Evolutionary conservation across 75 land plant genomes (phyloP).

Genomic region (Ceratopteris richardii): DNA sequence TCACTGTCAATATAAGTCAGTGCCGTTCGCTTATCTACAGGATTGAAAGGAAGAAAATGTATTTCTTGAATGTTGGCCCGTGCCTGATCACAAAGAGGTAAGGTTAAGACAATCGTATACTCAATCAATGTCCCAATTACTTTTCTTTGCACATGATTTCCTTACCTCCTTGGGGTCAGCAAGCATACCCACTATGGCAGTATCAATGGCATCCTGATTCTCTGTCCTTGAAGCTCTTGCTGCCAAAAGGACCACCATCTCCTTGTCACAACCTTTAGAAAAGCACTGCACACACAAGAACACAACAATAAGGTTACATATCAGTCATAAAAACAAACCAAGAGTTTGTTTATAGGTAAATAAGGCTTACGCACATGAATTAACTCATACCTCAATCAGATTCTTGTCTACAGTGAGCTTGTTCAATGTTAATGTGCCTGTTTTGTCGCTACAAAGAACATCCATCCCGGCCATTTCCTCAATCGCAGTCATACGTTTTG

Average conservation of each 20-base stretch:
- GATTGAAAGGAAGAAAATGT: constrained; percentile 87
- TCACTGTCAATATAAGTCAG: constrained; percentile 60
- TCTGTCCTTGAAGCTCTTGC: no score
- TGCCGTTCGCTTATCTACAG: constrained; percentile 83
- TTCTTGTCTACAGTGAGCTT: no score
- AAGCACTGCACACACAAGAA: constrained; percentile 49
- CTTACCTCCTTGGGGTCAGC: constrained; percentile 80
- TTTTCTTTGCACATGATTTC: no score
- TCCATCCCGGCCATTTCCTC: constrained; percentile 98
- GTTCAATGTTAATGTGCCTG: constrained; percentile 81
- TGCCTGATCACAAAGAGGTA: no score
- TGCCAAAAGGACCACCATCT: constrained; percentile 52
- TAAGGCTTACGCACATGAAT: neutral
- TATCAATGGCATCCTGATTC: constrained; percentile 87
- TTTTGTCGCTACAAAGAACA: constrained; percentile 83
- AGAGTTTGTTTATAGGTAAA: neutral
- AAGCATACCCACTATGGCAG: constrained; percentile 69
- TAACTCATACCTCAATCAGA: constrained; percentile 45
- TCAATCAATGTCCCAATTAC: no score
- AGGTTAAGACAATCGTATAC: no score
- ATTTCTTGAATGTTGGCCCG: constrained; percentile 60
- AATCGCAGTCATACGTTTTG: constrained; percentile 93
- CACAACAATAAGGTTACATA: neutral
- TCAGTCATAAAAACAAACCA: neutral
- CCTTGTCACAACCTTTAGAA: constrained; percentile 50